Evolutionary conservation across 441 rosid species (phyloP), one percentile per base, ranked within the genome.

Genomic region (Adansonia madagascariensis): DNA sequence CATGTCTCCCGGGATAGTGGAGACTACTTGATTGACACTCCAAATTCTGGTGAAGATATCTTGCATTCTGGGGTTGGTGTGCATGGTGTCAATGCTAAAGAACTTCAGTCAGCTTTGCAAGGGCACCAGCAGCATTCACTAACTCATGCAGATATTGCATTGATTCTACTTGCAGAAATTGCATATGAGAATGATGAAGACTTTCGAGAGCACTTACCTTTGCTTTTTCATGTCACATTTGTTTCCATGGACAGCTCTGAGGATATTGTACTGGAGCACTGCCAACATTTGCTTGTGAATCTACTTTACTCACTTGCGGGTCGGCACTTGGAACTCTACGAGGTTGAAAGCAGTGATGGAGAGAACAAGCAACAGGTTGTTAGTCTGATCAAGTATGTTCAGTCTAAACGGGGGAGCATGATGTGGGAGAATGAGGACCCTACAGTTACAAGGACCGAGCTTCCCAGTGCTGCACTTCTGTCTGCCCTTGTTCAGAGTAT

Each of bases 341-440:
- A 94, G 86, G 98, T 97, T 78, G 99, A 97, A 81, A 97, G 87
- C 81, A 89, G 87, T 75, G 99, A 94, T 50, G 97, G 98, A 70
- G 99, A 97, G 86, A 93, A 97, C 85, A 94, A 94, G 85, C 99
- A 94, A 84, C 98, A 93, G 87, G 99, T 94, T 69, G 94, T 93
- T 75, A 92, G 98, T 84, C 86, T 97, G 83, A 97, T 94, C 79
- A 94, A 97, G 89, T 94, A 94, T 77, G 98, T 97, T 75, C 99
- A 94, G 77, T 94, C 99, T 79, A 97, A 97, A 86, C 92, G 98
- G 67, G 99, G 99, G 75, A 92, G 95, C 87, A 97, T 97, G 98
- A 97, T 94, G 99, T 97, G 99, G 99, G 98, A 93, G 84, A 97
- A 93, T 70, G 99, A 97, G 90, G 98, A 97, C 80, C 97, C 98